phyloP scores from a whole-genome alignment of 2,329 filamentous ascomycete species.

The Botrytis elliptica region DNA sequence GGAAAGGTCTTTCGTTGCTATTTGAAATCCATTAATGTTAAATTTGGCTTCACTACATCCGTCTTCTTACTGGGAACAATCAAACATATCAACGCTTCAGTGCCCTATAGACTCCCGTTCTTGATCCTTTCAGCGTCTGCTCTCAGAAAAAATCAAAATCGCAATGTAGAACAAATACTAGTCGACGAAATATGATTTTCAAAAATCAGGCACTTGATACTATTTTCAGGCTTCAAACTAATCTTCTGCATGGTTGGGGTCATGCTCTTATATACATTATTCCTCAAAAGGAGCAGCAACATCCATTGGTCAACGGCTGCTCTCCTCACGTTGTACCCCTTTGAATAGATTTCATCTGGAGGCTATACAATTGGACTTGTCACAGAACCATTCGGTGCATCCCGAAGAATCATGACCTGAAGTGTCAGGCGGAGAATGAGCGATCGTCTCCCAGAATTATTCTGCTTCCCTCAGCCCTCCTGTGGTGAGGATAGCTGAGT shows the following conservation, averaged over 20 bases:
- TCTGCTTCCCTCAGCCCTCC: background rate
- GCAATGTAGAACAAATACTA: background rate
- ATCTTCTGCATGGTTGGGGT: background rate
- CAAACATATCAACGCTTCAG: background rate
- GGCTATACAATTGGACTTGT: conserved; percentile 36
- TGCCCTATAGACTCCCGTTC: too few species aligned
- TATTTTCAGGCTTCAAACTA: background rate
- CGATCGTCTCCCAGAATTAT: background rate
- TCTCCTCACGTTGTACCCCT: background rate
- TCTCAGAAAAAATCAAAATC: too few species aligned
- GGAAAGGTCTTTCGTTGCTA: background rate
- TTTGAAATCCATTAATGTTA: background rate
- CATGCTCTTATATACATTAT: background rate
- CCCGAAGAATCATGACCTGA: conserved; percentile 31
- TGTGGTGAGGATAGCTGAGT: background rate
- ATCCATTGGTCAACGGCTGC: background rate
- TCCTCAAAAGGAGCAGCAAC: background rate
- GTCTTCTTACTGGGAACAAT: background rate
- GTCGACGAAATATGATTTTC: background rate
- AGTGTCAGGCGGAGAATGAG: conserved; percentile 11
- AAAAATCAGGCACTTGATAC: background rate
- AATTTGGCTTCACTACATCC: background rate
- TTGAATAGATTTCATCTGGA: conserved; percentile 29
- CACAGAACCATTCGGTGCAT: conserved; percentile 41
- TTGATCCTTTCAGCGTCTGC: background rate